These are phyloP conservation scores for Ceratocystis ficicola DNA, from an alignment of 2,329 filamentous ascomycete species.

Conservation along the genomic window DNA sequence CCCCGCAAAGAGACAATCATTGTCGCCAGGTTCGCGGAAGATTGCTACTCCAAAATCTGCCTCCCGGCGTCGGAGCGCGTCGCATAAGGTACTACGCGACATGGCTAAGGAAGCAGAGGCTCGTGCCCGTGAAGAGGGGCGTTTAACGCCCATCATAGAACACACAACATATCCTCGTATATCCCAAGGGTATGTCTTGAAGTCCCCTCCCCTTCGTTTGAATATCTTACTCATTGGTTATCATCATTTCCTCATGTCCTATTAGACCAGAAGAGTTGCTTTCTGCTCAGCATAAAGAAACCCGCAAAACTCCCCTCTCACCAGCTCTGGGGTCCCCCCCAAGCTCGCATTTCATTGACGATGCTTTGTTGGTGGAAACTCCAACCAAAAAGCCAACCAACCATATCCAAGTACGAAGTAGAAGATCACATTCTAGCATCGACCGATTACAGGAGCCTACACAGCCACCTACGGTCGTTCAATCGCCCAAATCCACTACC, in stretches of 20 bases:
- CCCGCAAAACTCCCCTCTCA: constrained; percentile 43
- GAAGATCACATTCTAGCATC: constrained; percentile 10
- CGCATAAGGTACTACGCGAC: constrained; percentile 45
- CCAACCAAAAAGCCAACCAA: constrained; percentile 16
- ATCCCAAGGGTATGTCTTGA: constrained; percentile 50
- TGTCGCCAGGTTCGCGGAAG: constrained; percentile 30
- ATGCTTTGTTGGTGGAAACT: constrained; percentile 30
- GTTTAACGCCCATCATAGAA: constrained; percentile 57
- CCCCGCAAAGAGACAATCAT: constrained; percentile 38
- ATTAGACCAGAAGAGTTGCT: constrained; percentile 15
- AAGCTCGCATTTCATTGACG: constrained; percentile 46
- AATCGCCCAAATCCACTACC: not conserved
- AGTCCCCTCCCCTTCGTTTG: not conserved
- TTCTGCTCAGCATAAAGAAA: constrained; percentile 26
- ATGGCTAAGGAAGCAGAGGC: constrained; percentile 43
- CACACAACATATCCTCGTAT: constrained; percentile 54
- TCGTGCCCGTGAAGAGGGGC: constrained; percentile 40
- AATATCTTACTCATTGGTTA: not conserved
- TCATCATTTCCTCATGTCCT: not conserved
- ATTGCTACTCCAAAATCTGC: constrained; percentile 34
- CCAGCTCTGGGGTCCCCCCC: constrained; percentile 57
- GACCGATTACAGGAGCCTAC: not conserved
- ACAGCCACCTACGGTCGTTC: not conserved
- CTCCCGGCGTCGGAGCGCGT: constrained; percentile 37
- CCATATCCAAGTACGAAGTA: constrained; percentile 10